These are phyloP conservation scores for Phaffia rhodozyma DNA, from an alignment of 1,284 basidiomycete genomes.

Conservation along the genomic window DNA sequence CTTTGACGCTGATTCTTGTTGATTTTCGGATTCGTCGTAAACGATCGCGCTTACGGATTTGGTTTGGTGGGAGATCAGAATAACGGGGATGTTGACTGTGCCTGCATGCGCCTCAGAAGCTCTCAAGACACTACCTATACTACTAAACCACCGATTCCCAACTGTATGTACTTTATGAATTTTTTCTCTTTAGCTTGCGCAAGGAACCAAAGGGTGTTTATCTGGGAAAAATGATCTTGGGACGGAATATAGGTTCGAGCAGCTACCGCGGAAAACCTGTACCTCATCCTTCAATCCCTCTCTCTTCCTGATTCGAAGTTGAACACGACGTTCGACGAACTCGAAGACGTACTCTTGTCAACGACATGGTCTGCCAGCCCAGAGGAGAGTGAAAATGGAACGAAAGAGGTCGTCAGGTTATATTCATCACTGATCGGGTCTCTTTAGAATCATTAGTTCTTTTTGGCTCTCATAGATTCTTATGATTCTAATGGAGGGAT, in stretches of 20 bases:
- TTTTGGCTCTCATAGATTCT: too few relatives aligned
- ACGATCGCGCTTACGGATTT: background rate
- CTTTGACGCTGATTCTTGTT: background rate
- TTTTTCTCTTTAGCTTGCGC: conserved; percentile 14
- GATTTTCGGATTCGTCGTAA: background rate
- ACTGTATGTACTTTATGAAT: conserved; percentile 42
- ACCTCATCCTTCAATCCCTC: conserved; percentile 54
- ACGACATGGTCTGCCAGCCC: conserved; percentile 56
- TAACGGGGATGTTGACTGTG: conserved; percentile 50
- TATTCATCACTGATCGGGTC: too few relatives aligned
- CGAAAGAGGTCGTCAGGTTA: too few relatives aligned
- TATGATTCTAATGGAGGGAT: too few relatives aligned
- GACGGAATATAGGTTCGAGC: conserved; percentile 49
- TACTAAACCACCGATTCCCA: conserved; percentile 65
- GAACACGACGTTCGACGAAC: conserved; percentile 38
- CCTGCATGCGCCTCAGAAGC: conserved; percentile 41
- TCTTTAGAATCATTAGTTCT: too few relatives aligned
- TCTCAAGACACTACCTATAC: conserved; percentile 42
- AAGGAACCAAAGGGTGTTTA: background rate
- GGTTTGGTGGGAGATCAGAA: background rate
- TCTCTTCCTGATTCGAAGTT: conserved; percentile 48
- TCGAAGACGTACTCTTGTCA: conserved; percentile 64
- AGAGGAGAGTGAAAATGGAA: too few relatives aligned
- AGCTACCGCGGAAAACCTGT: conserved; percentile 67
- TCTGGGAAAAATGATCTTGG: background rate